These are phyloP conservation scores for Carex cristatella DNA, from an alignment of 176 grass and related monocot genomes.

Conservation along the genomic window DNA sequence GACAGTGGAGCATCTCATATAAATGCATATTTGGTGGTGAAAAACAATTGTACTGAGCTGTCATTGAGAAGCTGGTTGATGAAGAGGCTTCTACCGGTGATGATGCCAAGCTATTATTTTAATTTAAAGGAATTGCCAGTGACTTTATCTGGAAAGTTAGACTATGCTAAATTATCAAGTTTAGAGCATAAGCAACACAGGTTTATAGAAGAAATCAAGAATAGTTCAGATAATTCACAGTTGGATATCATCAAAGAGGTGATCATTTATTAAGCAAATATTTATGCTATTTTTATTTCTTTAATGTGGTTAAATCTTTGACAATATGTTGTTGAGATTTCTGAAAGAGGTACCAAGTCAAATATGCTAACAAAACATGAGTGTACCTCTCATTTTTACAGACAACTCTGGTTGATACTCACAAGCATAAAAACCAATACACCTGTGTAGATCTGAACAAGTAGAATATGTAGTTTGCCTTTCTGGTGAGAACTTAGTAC, in stretches of 20 bases:
- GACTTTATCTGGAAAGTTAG: conserved; percentile 72
- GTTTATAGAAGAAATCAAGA: conserved; percentile 28
- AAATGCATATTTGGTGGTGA: conserved; percentile 66
- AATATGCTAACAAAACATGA: not conserved
- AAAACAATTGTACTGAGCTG: conserved; percentile 32
- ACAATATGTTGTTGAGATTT: not conserved
- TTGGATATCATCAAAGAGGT: conserved; percentile 73
- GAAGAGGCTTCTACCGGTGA: conserved; percentile 53
- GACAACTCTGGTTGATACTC: not conserved
- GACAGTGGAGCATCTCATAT: conserved; percentile 29
- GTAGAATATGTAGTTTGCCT: not conserved
- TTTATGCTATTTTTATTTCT: conserved; percentile 14
- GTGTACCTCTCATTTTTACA: not conserved
- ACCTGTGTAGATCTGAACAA: not conserved
- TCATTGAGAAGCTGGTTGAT: conserved; percentile 64
- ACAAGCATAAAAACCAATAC: not conserved
- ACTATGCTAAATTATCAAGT: conserved; percentile 55
- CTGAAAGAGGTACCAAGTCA: not conserved
- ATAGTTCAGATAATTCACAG: conserved; percentile 23
- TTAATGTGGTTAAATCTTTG: not conserved
- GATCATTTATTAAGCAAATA: conserved; percentile 6
- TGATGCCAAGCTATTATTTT: conserved; percentile 64
- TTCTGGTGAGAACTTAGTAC: not conserved
- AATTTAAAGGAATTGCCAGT: conserved; percentile 47
- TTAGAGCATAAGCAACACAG: conserved; percentile 25